phyloP scores from a whole-genome alignment of 2,329 filamentous ascomycete genomes.

The Decorospora gaudefroyi region DNA sequence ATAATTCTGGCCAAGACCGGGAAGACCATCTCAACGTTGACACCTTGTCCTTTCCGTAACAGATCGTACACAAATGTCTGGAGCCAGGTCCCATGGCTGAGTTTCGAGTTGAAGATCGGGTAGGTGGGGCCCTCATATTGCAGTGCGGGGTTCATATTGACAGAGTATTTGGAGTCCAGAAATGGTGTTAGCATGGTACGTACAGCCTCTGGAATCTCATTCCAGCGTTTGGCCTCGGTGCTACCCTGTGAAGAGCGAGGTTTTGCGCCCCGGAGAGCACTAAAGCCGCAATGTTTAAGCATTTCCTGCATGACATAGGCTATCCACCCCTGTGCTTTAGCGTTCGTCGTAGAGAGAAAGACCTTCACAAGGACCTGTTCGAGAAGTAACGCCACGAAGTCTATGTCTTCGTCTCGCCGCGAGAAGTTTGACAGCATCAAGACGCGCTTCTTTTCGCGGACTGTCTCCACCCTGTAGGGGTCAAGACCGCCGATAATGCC shows the following conservation, averaged over 20 bases:
- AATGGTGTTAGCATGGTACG: slow-evolving; percentile 87
- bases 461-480: slow-evolving; percentile 81
- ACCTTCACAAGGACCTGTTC: slow-evolving; percentile 87
- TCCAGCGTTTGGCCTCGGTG: slow-evolving; percentile 73
- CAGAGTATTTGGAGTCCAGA: slow-evolving; percentile 77
- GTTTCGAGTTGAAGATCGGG: slow-evolving; percentile 73
- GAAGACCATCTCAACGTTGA: slow-evolving; percentile 77
- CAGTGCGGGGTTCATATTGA: slow-evolving; percentile 54
- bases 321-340: slow-evolving; percentile 84
- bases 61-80: slow-evolving; percentile 79
- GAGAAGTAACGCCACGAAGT: slow-evolving; percentile 84
- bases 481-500: slow-evolving; percentile 91
- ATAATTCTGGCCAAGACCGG: slow-evolving; percentile 80
- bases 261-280: slow-evolving; percentile 56
- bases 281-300: slow-evolving; percentile 76
- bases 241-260: slow-evolving; percentile 59
- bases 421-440: slow-evolving; percentile 88
- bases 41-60: slow-evolving; percentile 74
- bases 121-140: slow-evolving; percentile 56
- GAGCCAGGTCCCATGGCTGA: slow-evolving; percentile 80
- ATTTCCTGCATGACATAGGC: slow-evolving; percentile 95
- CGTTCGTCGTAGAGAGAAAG: slow-evolving; percentile 88
- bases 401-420: slow-evolving; percentile 73
- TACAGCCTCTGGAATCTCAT: slow-evolving; percentile 73
- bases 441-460: slow-evolving; percentile 78